Evolutionary conservation across 306 rosid genomes (phyloP).

Genomic region (Purshia tridentata): DNA sequence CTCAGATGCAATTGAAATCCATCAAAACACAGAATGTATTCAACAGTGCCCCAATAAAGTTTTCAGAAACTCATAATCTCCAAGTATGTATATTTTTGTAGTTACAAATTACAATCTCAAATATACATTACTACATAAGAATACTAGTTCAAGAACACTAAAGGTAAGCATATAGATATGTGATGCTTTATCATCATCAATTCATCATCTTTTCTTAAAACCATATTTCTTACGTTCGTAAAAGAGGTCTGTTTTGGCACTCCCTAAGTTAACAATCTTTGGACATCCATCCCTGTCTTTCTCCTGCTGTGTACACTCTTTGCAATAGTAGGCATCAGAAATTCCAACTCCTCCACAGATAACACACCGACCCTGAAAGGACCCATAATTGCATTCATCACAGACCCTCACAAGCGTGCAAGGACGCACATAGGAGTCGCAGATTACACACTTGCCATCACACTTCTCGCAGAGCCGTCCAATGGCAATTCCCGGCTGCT

Average conservation of each 20-base stretch:
- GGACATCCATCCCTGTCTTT: conserved; percentile 96
- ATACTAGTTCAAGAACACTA: too few relatives aligned
- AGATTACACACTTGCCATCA: conserved; percentile 83
- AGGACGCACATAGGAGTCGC: conserved; percentile 87
- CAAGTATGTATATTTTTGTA: too few relatives aligned
- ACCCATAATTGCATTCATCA: conserved; percentile 82
- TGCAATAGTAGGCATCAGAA: conserved; percentile 90
- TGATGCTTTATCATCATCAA: conserved; percentile 34
- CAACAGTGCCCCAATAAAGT: too few relatives aligned
- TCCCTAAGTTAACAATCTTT: conserved; percentile 83
- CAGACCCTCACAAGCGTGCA: conserved; percentile 88
- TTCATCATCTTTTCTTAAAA: conserved; percentile 83
- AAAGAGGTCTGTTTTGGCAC: conserved; percentile 81
- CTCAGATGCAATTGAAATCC: too few relatives aligned
- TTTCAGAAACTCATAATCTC: too few relatives aligned
- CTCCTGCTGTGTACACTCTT: conserved; percentile 97
- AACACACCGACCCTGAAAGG: conserved; percentile 82
- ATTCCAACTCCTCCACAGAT: conserved; percentile 93
- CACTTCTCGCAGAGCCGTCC: conserved; percentile 86
- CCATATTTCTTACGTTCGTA: conserved; percentile 92
- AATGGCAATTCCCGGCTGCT: conserved; percentile 86
- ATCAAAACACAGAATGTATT: too few relatives aligned
- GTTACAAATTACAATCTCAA: too few relatives aligned
- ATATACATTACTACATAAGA: too few relatives aligned
- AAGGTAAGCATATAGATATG: too few relatives aligned